Conservation (phyloP, 139 green algal genomes). For the Picochlorum sp. region DNA sequence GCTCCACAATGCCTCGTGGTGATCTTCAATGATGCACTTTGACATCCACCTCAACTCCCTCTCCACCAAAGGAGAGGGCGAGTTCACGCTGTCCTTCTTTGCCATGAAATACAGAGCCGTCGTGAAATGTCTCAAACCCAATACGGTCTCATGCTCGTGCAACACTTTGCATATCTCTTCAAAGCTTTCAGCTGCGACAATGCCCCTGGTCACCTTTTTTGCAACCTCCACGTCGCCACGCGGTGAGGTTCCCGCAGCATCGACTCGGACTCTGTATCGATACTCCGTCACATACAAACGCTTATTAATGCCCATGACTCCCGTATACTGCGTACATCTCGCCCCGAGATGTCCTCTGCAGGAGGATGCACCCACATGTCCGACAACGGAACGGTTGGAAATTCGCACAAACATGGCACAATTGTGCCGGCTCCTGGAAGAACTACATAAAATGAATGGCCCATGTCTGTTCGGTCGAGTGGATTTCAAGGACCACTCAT, state of each 20-base stretch:
- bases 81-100: neutral
- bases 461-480: too few relatives aligned
- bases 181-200: neutral
- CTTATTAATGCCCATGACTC: neutral
- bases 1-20: neutral
- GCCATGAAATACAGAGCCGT: neutral
- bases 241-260: neutral
- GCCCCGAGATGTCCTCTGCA: neutral
- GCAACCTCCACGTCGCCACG: neutral
- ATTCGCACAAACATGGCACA: too few relatives aligned
- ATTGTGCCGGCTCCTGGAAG: too few relatives aligned
- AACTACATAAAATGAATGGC: too few relatives aligned
- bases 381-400: too few relatives aligned
- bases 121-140: neutral
- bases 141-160: neutral
- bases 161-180: neutral
- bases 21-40: too few relatives aligned
- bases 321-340: neutral
- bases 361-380: too few relatives aligned
- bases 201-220: conserved; percentile 6
- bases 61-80: too few relatives aligned
- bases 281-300: neutral
- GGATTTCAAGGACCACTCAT: too few relatives aligned
- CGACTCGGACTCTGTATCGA: neutral
- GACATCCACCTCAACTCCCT: too few relatives aligned